Conservation (phyloP, 2,329 filamentous ascomycete genomes). For the Acrocalymma vagum region DNA sequence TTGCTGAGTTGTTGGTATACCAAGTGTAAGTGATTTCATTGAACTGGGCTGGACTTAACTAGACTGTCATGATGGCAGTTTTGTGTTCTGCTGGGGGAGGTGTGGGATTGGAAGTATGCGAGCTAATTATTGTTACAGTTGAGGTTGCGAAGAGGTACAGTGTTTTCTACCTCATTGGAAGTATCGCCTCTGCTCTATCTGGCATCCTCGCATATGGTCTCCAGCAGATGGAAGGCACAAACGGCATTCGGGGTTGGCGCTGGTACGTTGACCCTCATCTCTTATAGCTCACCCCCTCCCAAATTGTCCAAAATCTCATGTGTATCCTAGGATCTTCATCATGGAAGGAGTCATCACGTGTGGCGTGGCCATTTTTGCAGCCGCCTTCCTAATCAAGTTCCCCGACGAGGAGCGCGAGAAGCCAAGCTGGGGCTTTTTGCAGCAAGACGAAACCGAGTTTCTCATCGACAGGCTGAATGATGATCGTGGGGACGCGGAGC, state of each 20-base stretch:
- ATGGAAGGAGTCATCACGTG: slow-evolving; percentile 33
- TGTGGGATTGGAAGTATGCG: too few species aligned
- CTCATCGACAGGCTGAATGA: slow-evolving; percentile 30
- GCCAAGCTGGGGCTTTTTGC: slow-evolving; percentile 29
- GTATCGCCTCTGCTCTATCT: slow-evolving; percentile 30
- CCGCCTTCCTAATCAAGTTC: slow-evolving; percentile 32
- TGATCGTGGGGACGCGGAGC: slow-evolving; percentile 26
- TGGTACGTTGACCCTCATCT: slow-evolving; percentile 13
- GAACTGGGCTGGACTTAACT: too few species aligned
- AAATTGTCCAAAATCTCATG: slow-evolving; percentile 1
- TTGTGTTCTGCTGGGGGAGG: too few species aligned
- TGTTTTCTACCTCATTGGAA: slow-evolving; percentile 34
- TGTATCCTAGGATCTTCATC: slow-evolving; percentile 28
- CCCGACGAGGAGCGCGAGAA: slow-evolving; percentile 29
- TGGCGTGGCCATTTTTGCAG: slow-evolving; percentile 26
- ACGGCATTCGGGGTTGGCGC: slow-evolving; percentile 29
- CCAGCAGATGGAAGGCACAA: slow-evolving; percentile 30
- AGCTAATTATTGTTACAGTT: too few species aligned
- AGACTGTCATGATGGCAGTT: background rate
- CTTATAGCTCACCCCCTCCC: background rate
- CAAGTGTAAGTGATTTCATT: slow-evolving; percentile 27
- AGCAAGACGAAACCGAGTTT: slow-evolving; percentile 23
- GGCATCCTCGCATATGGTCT: slow-evolving; percentile 31
- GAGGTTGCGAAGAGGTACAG: slow-evolving; percentile 32
- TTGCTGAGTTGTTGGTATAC: slow-evolving; percentile 33